A percentile compares a stretch with the other conserved stretches of the same genome.
Conservation (phyloP, 2,329 filamentous ascomycete species). For the Chrysosporium queenslandicum region DNA sequence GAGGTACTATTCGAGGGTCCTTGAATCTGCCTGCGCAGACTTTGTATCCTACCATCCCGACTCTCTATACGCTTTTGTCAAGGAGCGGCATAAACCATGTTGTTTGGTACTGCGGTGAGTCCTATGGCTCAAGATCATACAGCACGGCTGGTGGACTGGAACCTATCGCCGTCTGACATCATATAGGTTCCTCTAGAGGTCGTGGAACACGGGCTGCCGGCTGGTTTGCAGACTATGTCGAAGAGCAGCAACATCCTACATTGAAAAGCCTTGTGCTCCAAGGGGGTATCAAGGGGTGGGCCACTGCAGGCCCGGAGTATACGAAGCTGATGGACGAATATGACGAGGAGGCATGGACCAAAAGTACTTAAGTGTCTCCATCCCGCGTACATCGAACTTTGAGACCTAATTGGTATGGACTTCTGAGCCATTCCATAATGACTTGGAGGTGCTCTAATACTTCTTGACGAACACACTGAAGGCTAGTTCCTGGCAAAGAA, state of each 20-base stretch:
- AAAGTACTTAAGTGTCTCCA: not conserved
- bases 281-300: conserved; percentile 49
- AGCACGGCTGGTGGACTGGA: not conserved
- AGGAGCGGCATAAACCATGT: conserved; percentile 25
- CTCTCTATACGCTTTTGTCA: conserved; percentile 27
- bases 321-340: conserved; percentile 42
- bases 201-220: conserved; percentile 45
- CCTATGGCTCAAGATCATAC: not conserved
- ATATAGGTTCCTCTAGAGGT: conserved; percentile 44
- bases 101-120: conserved; percentile 36
- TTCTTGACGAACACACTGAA: too few species aligned
- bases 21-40: conserved; percentile 40
- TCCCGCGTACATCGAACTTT: too few species aligned
- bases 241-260: conserved; percentile 22
- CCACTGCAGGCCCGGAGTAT: conserved; percentile 39
- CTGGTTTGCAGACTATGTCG: conserved; percentile 48
- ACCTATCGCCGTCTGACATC: not conserved
- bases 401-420: too few species aligned
- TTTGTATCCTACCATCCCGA: conserved; percentile 30
- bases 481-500: too few species aligned
- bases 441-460: too few species aligned
- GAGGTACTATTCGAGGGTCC: conserved; percentile 50
- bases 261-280: conserved; percentile 38
- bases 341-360: not conserved
- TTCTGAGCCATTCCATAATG: too few species aligned